Evolutionary conservation across 1,139 yeast species (phyloP), one percentile per base, ranked within the genome.

Genomic region (Scheffersomyces cryptocercus): DNA sequence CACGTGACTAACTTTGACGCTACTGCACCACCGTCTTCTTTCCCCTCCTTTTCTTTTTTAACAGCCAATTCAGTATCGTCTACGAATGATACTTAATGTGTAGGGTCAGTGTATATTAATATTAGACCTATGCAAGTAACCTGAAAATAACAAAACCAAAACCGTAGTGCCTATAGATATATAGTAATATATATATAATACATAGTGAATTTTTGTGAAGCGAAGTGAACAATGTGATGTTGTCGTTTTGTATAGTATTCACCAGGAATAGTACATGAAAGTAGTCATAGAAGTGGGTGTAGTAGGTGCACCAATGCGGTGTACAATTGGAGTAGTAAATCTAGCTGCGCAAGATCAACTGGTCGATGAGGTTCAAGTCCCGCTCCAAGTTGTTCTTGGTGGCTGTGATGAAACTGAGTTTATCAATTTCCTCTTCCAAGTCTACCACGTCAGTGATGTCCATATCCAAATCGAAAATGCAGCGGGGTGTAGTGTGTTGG

Each of bases 301-400:
- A 31, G 20, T 31, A 20, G 8, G 35, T 15, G 3, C 24, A 14
- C 3, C 7, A 20, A 20, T 6, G 26, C 7, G 26, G 26, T 20
- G 26, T 20, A 20, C 26, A 20, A 6, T 6, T 5, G 26, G 26
- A 30, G 20, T 28, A 8, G 20, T 14, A 6, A n/a, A n/a, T 11
- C 44, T 40, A 47, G 20, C 29, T 41, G 15, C 42, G 38, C 29
- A 46, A 35, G 10, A 61, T 53, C 51, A 61, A 48, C 29, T 49
- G 48, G 41, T 62, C 67, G 34, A 62, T 62, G 44, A 59, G 47
- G 30, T 50, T 50, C 42, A 62, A 52, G 42, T 62, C 65, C 11
- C 51, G 49, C 41, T 59, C 59, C 46, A 54, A 50, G 44, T 51
- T 51, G 37, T 41, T 41, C 38, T 50, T 42, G 13, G 29, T 16